These are phyloP conservation scores for Orbilia brochopaga DNA, from an alignment of 2,329 filamentous ascomycete genomes.

Conservation along the genomic window DNA sequence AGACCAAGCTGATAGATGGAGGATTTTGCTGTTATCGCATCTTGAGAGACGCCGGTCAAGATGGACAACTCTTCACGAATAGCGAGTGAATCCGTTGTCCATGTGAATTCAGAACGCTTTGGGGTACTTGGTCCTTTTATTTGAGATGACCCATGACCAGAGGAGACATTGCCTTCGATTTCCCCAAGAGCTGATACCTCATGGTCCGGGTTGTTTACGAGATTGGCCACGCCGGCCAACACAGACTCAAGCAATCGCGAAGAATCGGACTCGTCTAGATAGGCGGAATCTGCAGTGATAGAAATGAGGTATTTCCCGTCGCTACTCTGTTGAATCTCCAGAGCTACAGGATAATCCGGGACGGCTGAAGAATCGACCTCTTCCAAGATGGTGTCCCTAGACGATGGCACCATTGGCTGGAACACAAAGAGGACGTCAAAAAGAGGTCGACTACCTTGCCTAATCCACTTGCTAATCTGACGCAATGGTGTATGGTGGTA, in stretches of 20 bases:
- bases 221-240: slow-evolving; percentile 55
- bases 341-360: slow-evolving; percentile 76
- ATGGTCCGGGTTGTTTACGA: slow-evolving; percentile 51
- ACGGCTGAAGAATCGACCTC: slow-evolving; percentile 52
- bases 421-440: slow-evolving; percentile 88
- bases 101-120: slow-evolving; percentile 61
- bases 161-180: not conserved
- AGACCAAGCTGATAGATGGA: slow-evolving; percentile 82
- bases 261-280: slow-evolving; percentile 57
- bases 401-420: slow-evolving; percentile 60
- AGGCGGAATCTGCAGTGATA: slow-evolving; percentile 47
- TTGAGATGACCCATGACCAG: not conserved
- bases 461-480: slow-evolving; percentile 77
- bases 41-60: slow-evolving; percentile 65
- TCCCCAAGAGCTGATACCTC: slow-evolving; percentile 29
- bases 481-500: slow-evolving; percentile 81
- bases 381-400: slow-evolving; percentile 21
- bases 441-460: slow-evolving; percentile 63
- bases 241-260: slow-evolving; percentile 59
- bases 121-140: slow-evolving; percentile 4
- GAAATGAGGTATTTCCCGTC: slow-evolving; percentile 61
- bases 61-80: slow-evolving; percentile 69
- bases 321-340: slow-evolving; percentile 70
- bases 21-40: slow-evolving; percentile 65
- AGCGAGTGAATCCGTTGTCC: slow-evolving; percentile 64